A percentile compares a stretch with the other conserved stretches of the same genome.
These are phyloP conservation scores for Penicillium sp. DNA, from an alignment of 2,329 filamentous ascomycete genomes.

Conservation along the genomic window DNA sequence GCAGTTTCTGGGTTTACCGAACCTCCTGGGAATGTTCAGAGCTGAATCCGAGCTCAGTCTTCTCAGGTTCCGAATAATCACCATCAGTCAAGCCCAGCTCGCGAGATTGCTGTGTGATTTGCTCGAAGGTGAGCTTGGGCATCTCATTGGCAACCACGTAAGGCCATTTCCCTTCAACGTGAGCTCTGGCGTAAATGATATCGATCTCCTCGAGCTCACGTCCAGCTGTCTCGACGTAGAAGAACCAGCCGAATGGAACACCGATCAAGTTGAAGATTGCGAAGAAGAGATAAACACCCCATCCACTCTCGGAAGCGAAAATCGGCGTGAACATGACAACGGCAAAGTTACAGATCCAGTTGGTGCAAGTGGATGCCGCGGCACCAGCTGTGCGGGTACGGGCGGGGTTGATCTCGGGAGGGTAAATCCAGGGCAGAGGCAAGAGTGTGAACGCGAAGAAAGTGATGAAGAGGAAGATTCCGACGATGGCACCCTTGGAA, in stretches of 20 bases:
- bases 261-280: slow-evolving; percentile 41
- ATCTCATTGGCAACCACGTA: slow-evolving; percentile 27
- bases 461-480: slow-evolving; percentile 65
- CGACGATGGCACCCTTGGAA: slow-evolving; percentile 49
- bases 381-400: slow-evolving; percentile 54
- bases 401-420: slow-evolving; percentile 47
- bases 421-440: slow-evolving; percentile 9
- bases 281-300: slow-evolving; percentile 46
- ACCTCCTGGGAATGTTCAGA: not conserved
- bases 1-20: no score
- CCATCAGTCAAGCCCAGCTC: slow-evolving; percentile 24
- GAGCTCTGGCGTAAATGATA: slow-evolving; percentile 9
- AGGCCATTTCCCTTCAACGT: slow-evolving; percentile 26
- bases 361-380: slow-evolving; percentile 51
- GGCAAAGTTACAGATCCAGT: slow-evolving; percentile 57
- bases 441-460: slow-evolving; percentile 60
- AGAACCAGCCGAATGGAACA: slow-evolving; percentile 52
- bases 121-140: slow-evolving; percentile 31
- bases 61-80: slow-evolving; percentile 10
- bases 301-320: slow-evolving; percentile 33
- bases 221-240: slow-evolving; percentile 50
- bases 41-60: slow-evolving; percentile 24
- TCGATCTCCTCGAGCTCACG: slow-evolving; percentile 42
- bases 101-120: slow-evolving; percentile 27
- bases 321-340: slow-evolving; percentile 50